Base-by-base conservation (phyloP, 441 rosid genomes). In the Daphne laureola region DNA sequence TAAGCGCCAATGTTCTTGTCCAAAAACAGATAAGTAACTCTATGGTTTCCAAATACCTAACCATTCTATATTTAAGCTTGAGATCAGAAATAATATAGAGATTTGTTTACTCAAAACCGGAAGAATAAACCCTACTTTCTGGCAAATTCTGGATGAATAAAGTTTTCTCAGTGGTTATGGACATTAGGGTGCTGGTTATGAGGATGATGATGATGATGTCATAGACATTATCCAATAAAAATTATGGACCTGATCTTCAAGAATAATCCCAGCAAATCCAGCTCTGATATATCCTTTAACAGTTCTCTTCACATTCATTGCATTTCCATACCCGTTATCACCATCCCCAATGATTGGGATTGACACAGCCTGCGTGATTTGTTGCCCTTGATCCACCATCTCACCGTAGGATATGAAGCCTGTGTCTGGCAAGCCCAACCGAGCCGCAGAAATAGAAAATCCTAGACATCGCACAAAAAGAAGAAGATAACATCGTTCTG, bases 271-370 rank as follows among this genome's bases (percentile, higher is more conserved):
- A 21, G 95, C 89, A 61, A 91, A 86, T 25, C 98, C 98, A 51
- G 95, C 94, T 71, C 54, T 74, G 51, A 83, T 81, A 67, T 79
- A 92, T 56, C 90, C 98, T 56, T 74, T 81, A 27, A 88, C 87
- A 15, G 98, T 86, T 75, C 96, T 88, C 70, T 91, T 84, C 64
- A 86, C 81, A 76, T 84, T 88, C 90, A 92, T 81, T 16, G 77
- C 90, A 69, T 86, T 84, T 43, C 95, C 98, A 43, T 70, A 91
- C 36, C 98, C 98, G 67, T 74, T 84, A 57, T 86, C 95, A 44
- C 86, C 87, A 54, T 91, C 98, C 44, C 95, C 98, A 45, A 88
- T 86, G 41, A 88, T 81, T 16, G 96, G 96, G 67, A 91, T 82
- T 0, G 91, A 69, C 31, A 82, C 86, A 46, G 96, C 84, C 42